phyloP scores from a whole-genome alignment of 495 filamentous ascomycete species.

The Niebla homalea region DNA sequence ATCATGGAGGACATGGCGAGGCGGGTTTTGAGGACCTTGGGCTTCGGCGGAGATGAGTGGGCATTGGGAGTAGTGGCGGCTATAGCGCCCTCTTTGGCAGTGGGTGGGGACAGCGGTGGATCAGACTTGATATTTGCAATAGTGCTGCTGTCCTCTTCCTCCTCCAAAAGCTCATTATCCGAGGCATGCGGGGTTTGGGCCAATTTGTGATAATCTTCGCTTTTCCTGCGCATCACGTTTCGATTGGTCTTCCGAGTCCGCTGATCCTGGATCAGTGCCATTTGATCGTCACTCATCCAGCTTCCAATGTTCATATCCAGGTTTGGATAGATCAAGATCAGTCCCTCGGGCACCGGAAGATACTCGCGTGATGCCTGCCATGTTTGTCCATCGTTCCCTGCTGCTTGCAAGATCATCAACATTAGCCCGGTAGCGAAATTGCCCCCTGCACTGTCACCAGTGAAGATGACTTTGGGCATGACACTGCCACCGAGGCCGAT shows the following conservation, averaged over 20 bases:
- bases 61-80: conserved; percentile 20
- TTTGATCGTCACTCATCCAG: conserved; percentile 98
- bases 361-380: conserved; percentile 40
- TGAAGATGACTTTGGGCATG: conserved; percentile 62
- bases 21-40: conserved; percentile 65
- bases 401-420: conserved; percentile 76
- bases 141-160: not conserved
- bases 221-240: conserved; percentile 63
- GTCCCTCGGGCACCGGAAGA: conserved; percentile 65
- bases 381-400: conserved; percentile 38
- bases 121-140: not conserved
- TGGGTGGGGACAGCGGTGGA: conserved; percentile 10
- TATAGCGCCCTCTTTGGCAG: conserved; percentile 17
- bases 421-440: conserved; percentile 73
- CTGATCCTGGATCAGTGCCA: conserved; percentile 82
- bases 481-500: conserved; percentile 65
- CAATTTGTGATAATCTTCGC: conserved; percentile 48
- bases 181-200: conserved; percentile 57
- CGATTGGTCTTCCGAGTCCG: conserved; percentile 63
- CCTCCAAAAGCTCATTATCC: conserved; percentile 40
- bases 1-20: conserved; percentile 92
- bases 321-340: conserved; percentile 77
- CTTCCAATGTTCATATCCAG: conserved; percentile 96
- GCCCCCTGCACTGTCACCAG: conserved; percentile 86
- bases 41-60: conserved; percentile 35